Conservation (phyloP, 305 asterid species). For the Fraxinus sp. region DNA sequence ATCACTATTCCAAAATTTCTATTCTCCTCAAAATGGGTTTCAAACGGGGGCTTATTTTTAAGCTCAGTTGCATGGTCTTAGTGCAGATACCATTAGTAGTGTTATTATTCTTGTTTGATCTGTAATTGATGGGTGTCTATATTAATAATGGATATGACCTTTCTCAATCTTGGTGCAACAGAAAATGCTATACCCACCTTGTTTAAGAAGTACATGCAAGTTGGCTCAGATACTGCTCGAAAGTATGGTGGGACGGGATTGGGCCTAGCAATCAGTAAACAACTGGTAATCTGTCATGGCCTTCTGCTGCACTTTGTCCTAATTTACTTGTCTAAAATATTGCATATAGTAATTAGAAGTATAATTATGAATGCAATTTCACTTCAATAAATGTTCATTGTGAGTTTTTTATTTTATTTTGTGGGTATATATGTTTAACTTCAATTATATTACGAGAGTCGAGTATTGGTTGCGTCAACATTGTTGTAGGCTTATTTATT, state of each 20-base stretch:
- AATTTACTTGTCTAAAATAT: neutral
- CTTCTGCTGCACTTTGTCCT: neutral
- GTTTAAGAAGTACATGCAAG: slow-evolving; percentile 96
- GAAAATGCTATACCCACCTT: slow-evolving; percentile 73
- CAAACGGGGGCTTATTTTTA: neutral
- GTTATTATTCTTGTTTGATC: neutral
- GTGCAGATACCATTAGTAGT: neutral
- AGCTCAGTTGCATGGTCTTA: neutral
- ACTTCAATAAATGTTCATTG: neutral
- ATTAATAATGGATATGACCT: neutral
- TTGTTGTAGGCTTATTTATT: neutral
- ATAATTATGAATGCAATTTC: neutral
- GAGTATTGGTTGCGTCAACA: neutral
- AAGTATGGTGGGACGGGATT: slow-evolving; percentile 97
- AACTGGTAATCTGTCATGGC: slow-evolving; percentile 50
- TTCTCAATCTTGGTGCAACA: slow-evolving; percentile 29
- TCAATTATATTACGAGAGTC: neutral
- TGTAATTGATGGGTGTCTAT: neutral
- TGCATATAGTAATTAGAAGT: neutral
- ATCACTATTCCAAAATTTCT: too few relatives aligned
- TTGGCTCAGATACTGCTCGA: slow-evolving; percentile 83
- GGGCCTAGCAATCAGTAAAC: slow-evolving; percentile 91
- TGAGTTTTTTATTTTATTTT: neutral
- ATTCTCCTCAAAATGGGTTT: too few relatives aligned
- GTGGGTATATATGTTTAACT: neutral